A percentile compares a stretch with the other conserved stretches of the same genome.
These are phyloP conservation scores for Shiraia bambusicola DNA, from an alignment of 2,329 filamentous ascomycete species.

Conservation along the genomic window DNA sequence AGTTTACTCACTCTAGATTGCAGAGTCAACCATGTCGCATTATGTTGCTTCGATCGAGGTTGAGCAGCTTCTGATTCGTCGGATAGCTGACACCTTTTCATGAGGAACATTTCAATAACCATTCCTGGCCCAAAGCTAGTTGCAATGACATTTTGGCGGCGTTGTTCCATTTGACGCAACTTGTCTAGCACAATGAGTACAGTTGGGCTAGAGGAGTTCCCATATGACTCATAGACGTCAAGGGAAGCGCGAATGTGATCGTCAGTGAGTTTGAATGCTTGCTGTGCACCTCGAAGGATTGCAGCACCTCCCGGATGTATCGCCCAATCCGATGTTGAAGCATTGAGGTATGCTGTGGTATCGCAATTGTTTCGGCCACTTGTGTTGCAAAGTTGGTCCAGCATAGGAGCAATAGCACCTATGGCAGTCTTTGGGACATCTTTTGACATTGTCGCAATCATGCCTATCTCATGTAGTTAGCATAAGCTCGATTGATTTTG, in stretches of 20 bases:
- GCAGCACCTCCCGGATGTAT: conserved; percentile 70
- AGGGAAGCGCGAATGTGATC: conserved; percentile 71
- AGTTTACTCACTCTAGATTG: too few relatives aligned
- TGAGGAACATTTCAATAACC: conserved; percentile 66
- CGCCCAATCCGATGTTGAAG: conserved; percentile 70
- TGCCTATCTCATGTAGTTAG: conserved; percentile 7
- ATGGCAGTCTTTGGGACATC: conserved; percentile 21
- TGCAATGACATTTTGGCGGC: conserved; percentile 63
- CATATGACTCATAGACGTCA: conserved; percentile 66
- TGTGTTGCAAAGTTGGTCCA: conserved; percentile 31
- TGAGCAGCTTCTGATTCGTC: too few relatives aligned
- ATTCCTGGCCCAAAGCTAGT: conserved; percentile 72
- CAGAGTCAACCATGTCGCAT: too few relatives aligned
- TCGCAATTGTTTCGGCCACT: conserved; percentile 23
- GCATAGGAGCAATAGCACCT: conserved; percentile 27
- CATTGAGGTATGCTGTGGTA: conserved; percentile 32
- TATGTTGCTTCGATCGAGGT: too few relatives aligned
- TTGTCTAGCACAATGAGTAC: conserved; percentile 68
- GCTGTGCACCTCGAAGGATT: conserved; percentile 65
- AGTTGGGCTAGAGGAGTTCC: conserved; percentile 68
- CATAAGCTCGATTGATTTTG: background rate
- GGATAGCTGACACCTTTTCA: conserved; percentile 49
- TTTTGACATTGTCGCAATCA: conserved; percentile 26
- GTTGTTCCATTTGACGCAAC: conserved; percentile 48
- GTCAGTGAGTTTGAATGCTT: conserved; percentile 57